These are phyloP conservation scores for Taphrina sp. DNA, from an alignment of 1,139 yeast species.

Conservation along the genomic window DNA sequence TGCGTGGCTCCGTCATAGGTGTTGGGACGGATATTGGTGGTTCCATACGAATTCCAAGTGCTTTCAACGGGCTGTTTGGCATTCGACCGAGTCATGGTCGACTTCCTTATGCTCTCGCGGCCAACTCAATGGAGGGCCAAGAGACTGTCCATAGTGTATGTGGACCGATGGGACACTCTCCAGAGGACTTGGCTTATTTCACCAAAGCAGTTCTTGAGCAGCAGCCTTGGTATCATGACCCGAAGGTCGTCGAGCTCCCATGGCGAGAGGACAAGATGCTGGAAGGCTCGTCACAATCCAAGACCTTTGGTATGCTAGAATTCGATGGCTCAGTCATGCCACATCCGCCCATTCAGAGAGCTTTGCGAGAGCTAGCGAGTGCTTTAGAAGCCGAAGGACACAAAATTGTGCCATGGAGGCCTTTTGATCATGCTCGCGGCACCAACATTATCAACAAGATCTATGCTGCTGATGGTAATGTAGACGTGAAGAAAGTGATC, in stretches of 20 bases:
- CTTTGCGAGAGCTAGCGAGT: constrained; percentile 48
- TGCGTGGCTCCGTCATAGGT: constrained; percentile 51
- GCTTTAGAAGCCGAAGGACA: constrained; percentile 50
- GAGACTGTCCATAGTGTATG: constrained; percentile 47
- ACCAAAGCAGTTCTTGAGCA: constrained; percentile 54
- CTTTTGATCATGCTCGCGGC: constrained; percentile 41
- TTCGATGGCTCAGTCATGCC: constrained; percentile 55
- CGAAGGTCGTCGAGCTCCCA: constrained; percentile 50
- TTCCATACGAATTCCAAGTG: constrained; percentile 55
- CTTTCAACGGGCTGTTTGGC: constrained; percentile 54
- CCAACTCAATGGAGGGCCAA: constrained; percentile 46
- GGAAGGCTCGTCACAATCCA: constrained; percentile 38
- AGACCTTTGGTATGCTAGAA: constrained; percentile 43
- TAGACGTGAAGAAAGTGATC: constrained; percentile 44
- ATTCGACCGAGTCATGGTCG: constrained; percentile 51
- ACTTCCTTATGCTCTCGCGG: constrained; percentile 45
- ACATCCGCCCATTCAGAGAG: constrained; percentile 58
- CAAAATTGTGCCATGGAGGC: constrained; percentile 50
- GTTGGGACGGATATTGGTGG: constrained; percentile 67
- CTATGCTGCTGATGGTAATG: constrained; percentile 53
- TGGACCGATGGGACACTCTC: constrained; percentile 51
- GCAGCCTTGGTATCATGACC: constrained; percentile 58
- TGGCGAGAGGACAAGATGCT: constrained; percentile 48
- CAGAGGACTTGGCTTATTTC: constrained; percentile 58
- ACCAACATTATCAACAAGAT: constrained; percentile 45